phyloP scores from a whole-genome alignment of 768 basidiomycete species.

The Postia placenta region DNA sequence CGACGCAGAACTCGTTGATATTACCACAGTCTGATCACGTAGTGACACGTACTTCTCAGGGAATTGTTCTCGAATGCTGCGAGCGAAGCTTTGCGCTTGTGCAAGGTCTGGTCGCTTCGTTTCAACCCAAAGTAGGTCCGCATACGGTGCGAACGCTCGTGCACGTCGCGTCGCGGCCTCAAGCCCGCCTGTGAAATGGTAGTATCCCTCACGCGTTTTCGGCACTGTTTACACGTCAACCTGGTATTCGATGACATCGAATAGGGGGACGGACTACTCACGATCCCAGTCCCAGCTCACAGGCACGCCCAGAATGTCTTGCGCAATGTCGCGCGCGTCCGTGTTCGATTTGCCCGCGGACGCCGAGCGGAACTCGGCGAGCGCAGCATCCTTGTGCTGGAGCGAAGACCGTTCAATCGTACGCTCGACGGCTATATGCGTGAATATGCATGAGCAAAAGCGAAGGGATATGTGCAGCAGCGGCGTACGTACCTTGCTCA shows the following conservation, averaged over 20 bases:
- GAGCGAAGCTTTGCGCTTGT: conserved; percentile 73
- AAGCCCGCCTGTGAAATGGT: conserved; percentile 79
- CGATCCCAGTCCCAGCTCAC: conserved; percentile 91
- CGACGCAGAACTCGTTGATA: conserved; percentile 3
- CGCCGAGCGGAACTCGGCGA: conserved; percentile 52
- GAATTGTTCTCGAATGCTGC: conserved; percentile 62
- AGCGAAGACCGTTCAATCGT: conserved; percentile 46
- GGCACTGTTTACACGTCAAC: conserved; percentile 38
- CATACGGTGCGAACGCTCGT: conserved; percentile 75
- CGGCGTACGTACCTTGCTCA: conserved; percentile 55
- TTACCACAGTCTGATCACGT: too few relatives aligned
- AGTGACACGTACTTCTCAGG: conserved; percentile 60
- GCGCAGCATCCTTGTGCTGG: conserved; percentile 46
- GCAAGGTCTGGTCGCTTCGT: conserved; percentile 83
- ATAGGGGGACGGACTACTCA: conserved; percentile 30
- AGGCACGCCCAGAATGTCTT: conserved; percentile 59
- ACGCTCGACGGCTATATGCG: conserved; percentile 45
- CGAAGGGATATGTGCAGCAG: background rate
- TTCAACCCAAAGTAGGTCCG: conserved; percentile 90
- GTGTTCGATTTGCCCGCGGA: conserved; percentile 62
- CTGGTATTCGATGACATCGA: background rate
- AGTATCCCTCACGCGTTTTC: conserved; percentile 86
- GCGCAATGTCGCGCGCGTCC: conserved; percentile 68
- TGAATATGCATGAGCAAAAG: background rate
- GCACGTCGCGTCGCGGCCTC: conserved; percentile 79